Conservation (phyloP, 345 rosid genomes). For the Syzygium jambos region DNA sequence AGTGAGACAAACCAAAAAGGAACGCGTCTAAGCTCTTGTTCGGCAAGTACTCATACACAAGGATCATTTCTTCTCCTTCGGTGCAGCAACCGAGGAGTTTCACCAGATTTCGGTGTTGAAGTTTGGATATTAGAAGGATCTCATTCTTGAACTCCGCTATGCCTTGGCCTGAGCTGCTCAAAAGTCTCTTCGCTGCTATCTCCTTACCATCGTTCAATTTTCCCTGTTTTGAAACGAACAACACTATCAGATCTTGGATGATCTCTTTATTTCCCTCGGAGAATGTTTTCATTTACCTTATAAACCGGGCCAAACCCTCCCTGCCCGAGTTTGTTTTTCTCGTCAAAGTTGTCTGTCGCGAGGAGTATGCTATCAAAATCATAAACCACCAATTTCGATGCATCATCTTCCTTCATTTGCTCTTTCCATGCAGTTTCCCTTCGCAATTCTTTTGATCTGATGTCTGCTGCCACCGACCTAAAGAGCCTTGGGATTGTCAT, state of each 20-base stretch:
- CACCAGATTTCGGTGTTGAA: conserved; percentile 61
- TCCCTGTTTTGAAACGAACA: conserved; percentile 21
- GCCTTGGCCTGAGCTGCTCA: conserved; percentile 57
- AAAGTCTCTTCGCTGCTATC: conserved; percentile 57
- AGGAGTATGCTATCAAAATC: neutral
- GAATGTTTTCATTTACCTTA: neutral
- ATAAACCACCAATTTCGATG: neutral
- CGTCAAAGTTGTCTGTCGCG: neutral
- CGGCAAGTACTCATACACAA: conserved; percentile 45
- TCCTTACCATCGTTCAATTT: conserved; percentile 25
- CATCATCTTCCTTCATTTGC: neutral
- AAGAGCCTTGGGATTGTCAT: neutral
- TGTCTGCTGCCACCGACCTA: neutral
- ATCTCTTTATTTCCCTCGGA: neutral
- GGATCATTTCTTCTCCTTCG: conserved; percentile 41
- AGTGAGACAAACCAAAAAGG: conserved; percentile 11
- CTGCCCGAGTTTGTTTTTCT: neutral
- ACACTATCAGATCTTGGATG: conserved; percentile 6
- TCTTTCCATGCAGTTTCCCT: neutral
- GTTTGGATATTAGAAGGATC: conserved; percentile 41
- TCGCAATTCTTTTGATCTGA: neutral
- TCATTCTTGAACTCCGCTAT: conserved; percentile 48
- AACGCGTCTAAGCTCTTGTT: conserved; percentile 18
- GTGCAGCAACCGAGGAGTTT: conserved; percentile 47
- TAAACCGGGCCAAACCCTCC: conserved; percentile 10